These are phyloP conservation scores for Mucor ambiguus DNA, from an alignment of 371 early-diverging fungal genomes.

Conservation along the genomic window DNA sequence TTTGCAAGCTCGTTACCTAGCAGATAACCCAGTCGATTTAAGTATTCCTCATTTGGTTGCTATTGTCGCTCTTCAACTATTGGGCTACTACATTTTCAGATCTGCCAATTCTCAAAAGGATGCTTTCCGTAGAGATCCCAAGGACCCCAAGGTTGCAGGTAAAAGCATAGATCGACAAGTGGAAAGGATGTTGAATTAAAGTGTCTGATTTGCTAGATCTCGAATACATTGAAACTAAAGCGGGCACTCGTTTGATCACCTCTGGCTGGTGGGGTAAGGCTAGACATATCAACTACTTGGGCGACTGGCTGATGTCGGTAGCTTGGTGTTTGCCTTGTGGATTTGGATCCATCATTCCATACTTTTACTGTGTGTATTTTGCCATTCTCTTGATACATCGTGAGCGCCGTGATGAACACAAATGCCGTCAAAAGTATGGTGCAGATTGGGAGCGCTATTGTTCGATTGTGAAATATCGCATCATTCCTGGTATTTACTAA, in stretches of 20 bases:
- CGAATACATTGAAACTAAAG: slow-evolving; percentile 78
- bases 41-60: slow-evolving; percentile 33
- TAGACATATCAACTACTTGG: slow-evolving; percentile 92
- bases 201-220: slow-evolving; percentile 63
- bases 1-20: slow-evolving; percentile 87
- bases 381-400: slow-evolving; percentile 87
- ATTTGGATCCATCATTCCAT: slow-evolving; percentile 75
- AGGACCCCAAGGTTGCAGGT: slow-evolving; percentile 64
- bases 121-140: slow-evolving; percentile 78
- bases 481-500: slow-evolving; percentile 72
- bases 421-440: slow-evolving; percentile 91
- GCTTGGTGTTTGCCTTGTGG: slow-evolving; percentile 84
- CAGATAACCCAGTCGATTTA: slow-evolving; percentile 65
- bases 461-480: slow-evolving; percentile 79
- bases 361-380: slow-evolving; percentile 93
- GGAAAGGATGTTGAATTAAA: too few relatives aligned
- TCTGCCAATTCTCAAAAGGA: slow-evolving; percentile 89
- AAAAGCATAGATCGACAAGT: too few relatives aligned
- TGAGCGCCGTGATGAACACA: slow-evolving; percentile 84
- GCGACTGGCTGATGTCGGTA: slow-evolving; percentile 87
- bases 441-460: slow-evolving; percentile 92
- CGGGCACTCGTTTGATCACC: slow-evolving; percentile 80
- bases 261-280: slow-evolving; percentile 95
- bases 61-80: slow-evolving; percentile 59
- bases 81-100: slow-evolving; percentile 87